Conservation (phyloP, 257 asterid species). For the Penstemon barbatus region DNA sequence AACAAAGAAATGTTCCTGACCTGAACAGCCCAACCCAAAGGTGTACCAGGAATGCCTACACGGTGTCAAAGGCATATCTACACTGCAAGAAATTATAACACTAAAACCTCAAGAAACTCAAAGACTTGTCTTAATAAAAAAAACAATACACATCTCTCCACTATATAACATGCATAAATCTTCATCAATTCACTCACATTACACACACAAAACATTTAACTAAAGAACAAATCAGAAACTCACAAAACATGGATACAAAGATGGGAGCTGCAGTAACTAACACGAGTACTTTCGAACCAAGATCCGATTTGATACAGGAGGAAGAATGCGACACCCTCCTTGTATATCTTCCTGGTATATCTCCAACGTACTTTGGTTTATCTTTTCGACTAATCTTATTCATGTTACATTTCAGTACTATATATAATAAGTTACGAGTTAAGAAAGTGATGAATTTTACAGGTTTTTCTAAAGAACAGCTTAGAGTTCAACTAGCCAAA, state of each 20-base stretch:
- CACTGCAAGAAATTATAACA: conserved; percentile 11
- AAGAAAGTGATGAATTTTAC: conserved; percentile 20
- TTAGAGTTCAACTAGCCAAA: conserved; percentile 51
- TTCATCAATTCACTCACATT: conserved; percentile 3
- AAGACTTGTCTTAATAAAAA: not conserved
- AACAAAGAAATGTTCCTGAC: conserved; percentile 15
- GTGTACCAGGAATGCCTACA: conserved; percentile 11
- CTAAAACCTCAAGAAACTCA: not conserved
- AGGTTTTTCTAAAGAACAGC: conserved; percentile 62
- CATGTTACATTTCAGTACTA: no score
- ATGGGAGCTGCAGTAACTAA: conserved; percentile 28
- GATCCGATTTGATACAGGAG: conserved; percentile 46
- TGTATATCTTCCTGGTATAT: conserved; percentile 56
- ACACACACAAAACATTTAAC: not conserved
- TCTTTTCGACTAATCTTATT: no score
- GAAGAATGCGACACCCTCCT: conserved; percentile 57
- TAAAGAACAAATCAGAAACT: not conserved
- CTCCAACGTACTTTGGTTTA: no score
- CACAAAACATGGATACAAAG: conserved; percentile 33
- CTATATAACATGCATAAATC: conserved; percentile 15
- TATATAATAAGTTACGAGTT: no score
- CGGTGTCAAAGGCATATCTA: conserved; percentile 23
- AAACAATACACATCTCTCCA: not conserved
- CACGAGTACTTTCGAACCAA: conserved; percentile 49
- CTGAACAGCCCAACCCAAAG: not conserved